Base-by-base conservation (phyloP, 164 flowering plant species). In the Nymphaea colorata region DNA sequence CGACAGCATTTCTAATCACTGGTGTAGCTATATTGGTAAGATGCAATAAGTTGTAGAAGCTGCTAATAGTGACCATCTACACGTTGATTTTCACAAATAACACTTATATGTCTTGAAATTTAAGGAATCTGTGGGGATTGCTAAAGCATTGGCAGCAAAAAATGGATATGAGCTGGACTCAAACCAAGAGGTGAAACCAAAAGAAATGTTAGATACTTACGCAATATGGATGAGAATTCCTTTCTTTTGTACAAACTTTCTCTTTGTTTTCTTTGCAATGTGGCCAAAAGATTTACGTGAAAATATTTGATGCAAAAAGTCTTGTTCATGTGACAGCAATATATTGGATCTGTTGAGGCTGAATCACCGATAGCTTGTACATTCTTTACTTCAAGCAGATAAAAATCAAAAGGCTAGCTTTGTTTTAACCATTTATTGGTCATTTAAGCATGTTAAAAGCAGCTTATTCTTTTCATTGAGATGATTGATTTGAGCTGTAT, bases 111-210 rank as follows among this genome's bases (percentile, higher is more conserved):
- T 47, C 12, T 7, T 47, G 55, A 7, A 47, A 47, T 7, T 47
- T 17, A 70, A 94, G 98, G 99, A 95, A 82, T 95, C 99, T 74
- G 99, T 95, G 67, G 99, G 99, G 61, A 95, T 95, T 77, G 99
- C 99, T 42, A 95, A 95, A 83, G 97, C 99, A 68, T 83, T 95
- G 78, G 99, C 99, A 57, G 96, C 99, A 57, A 95, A 95, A 77
- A 90, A 95, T 78, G 97, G 99, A 69, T 92, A 95, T 76, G 98
- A 95, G 70, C 72, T 95, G 79, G 98, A 95, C 70, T 81, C 99
- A 65, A 95, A 92, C 81, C 97, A 84, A 79, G 99, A 95, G 97
- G 99, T 92, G 76, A 69, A 75, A 59, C 16, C 44, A 59, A 59
- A 66, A 6, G 12, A 7, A 47, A 12, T 47, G 11, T 47, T 47